Evolutionary conservation across 345 rosid genomes (phyloP), one percentile per base, ranked within the genome.

Genomic region (Euphorbia lathyris): DNA sequence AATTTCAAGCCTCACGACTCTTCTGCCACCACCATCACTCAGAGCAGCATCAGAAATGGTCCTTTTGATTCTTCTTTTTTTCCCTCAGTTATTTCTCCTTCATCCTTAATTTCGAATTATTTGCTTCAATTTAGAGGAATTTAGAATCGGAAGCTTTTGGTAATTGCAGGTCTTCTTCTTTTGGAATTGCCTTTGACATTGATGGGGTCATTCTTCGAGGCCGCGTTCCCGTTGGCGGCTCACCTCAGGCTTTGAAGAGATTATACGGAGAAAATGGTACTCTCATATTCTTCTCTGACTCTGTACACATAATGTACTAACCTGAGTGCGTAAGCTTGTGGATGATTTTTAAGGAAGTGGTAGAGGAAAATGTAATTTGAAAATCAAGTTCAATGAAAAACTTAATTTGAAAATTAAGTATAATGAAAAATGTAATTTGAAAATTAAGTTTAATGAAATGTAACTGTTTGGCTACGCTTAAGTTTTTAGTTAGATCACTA

Each of bases 191-290:
- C 12, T 82, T 85, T 55, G 88, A 82, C 51, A 72, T 85, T 19
- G 84, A 85, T 20, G 86, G 88, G 36, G 88, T 85, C 50, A 76
- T 85, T 58, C 84, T 85, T 63, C 79, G 77, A 13, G 84, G 84
- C 36, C 60, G 73, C 22, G 72, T 61, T 58, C 84, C 84, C 43
- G 58, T 82, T 48, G 88, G 84, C 38, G 84, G 83, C 72, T 85
- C 84, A 9, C 73, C 82, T 40, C 77, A 58, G 55, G 82, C 83
- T 80, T 36, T 85, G 60, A 76, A 67, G 47, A 74, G 81, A 78
- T 72, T 85, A 69, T 77, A 74, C 34, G 53, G 42, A 34, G 59
- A 74, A 69, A 70, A 78, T 63, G 84, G 84, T 82, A 61, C 16
- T 59, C 20, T 20, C 43, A 7, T 5, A n/a, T 22, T 48, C 12